Evolutionary conservation across 2,329 filamentous ascomycete genomes (phyloP).

Genomic region (Fusarium chuoi): DNA sequence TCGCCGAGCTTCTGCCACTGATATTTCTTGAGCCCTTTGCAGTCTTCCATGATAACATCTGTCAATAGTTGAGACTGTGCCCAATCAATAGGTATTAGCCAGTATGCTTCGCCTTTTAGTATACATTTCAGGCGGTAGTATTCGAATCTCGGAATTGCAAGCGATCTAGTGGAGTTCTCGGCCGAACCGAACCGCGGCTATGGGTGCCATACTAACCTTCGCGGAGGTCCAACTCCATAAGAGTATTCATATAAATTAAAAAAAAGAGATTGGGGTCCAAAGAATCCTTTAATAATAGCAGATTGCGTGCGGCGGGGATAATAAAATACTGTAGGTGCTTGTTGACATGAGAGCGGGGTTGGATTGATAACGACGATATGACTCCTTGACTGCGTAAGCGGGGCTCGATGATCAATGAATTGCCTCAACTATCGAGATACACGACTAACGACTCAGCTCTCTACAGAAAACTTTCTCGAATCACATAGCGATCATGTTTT

Average conservation of each 20-base stretch:
- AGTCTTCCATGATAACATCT: no score
- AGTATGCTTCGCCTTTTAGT: background rate
- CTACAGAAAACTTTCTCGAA: background rate
- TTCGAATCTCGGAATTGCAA: background rate
- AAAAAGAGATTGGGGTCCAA: fast-evolving
- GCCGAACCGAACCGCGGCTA: slow-evolving; percentile 4
- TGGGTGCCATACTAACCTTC: background rate
- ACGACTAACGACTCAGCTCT: background rate
- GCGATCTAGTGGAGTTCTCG: background rate
- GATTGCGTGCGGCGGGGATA: background rate
- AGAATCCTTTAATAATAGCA: no score
- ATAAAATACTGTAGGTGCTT: background rate
- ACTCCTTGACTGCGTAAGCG: slow-evolving; percentile 4
- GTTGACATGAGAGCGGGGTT: background rate
- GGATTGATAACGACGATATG: background rate
- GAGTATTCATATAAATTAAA: background rate
- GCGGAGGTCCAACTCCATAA: background rate
- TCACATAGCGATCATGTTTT: slow-evolving; percentile 9
- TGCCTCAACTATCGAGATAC: background rate
- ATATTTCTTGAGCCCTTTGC: background rate
- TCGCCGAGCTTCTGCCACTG: background rate
- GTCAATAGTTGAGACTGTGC: no score
- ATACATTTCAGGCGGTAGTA: background rate
- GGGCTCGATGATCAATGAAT: background rate
- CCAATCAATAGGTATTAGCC: background rate